Base-by-base conservation (phyloP, 768 basidiomycete species). In the Floccularia luteovirens region DNA sequence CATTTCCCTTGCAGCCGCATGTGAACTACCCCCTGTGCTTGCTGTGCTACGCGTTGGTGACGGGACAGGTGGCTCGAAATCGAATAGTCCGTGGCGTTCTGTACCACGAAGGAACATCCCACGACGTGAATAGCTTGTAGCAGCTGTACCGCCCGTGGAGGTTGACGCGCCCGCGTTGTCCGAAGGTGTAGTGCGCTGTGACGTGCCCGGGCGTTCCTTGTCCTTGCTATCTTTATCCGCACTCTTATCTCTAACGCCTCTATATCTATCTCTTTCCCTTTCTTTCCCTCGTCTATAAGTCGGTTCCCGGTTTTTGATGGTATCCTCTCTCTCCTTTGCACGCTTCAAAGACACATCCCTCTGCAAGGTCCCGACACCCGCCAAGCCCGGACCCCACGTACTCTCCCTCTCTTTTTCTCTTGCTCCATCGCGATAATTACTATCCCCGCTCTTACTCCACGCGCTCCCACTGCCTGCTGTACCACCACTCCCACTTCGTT, bases 51-150 rank as follows among this genome's bases (percentile, higher is more conserved):
- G 50, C 16, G 60, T 68, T 5, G 75, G 63, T 2, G 75, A 67
- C 13, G 79, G 73, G 2, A 79, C 75, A 0, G 81, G 70, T 14
- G 79, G 77, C 48, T 87, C 83, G 48, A 86, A 86, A 4, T 73
- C 60, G 50, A 87, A 85, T 21, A 71, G 62, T 6, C 74, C 75
- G 54, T 82, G 82, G 0, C 75, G 69, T 20, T 68, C 60, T 7
- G 60, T 12, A 41, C 32, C 10, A 8, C 27, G 27, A 30, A 14
- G 20, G 20, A 34, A 14, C 32, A 6, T 34, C 19, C 19, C 27
- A 28, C 16, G 21, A 14, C 11, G 66, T 43, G 68, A 63, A 32
- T 69, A 69, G 16, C 62, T 68, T 17, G 59, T 58, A 8, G 32
- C 32, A 14, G 32, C 56, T 3, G 55, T 56, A 10, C 49, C 57